phyloP scores from a whole-genome alignment of 2,329 filamentous ascomycete species.

The Madurella mycetomatis region DNA sequence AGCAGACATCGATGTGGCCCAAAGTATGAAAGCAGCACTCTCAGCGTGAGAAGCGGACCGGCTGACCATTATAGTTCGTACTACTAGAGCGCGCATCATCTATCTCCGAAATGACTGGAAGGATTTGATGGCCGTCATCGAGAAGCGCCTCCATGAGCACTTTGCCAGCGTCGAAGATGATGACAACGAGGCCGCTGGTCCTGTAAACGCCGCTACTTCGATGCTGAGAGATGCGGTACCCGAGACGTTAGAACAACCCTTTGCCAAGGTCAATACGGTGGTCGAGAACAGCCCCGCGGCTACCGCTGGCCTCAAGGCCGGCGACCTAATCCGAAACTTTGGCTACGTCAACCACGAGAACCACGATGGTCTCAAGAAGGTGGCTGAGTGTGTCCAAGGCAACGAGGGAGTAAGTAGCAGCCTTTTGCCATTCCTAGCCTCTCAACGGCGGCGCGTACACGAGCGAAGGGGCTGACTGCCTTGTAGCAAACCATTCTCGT shows the following conservation, averaged over 20 bases:
- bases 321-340: conserved; percentile 80
- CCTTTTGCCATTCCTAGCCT: too few relatives aligned
- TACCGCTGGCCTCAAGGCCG: conserved; percentile 70
- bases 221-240: conserved; percentile 33
- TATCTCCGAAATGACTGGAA: conserved; percentile 91
- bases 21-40: conserved; percentile 57
- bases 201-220: conserved; percentile 25
- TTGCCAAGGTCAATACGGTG: conserved; percentile 87
- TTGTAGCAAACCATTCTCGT: conserved; percentile 65
- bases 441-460: too few relatives aligned
- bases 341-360: conserved; percentile 79
- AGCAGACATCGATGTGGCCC: conserved; percentile 89
- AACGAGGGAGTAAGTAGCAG: conserved; percentile 73
- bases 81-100: conserved; percentile 87
- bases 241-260: conserved; percentile 48
- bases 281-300: conserved; percentile 75
- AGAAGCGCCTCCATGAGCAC: conserved; percentile 81
- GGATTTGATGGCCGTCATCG: conserved; percentile 75
- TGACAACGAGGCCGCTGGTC: conserved; percentile 34
- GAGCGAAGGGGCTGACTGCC: conserved; percentile 23
- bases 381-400: conserved; percentile 84
- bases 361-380: conserved; percentile 77
- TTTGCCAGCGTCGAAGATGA: conserved; percentile 68
- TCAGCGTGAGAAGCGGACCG: conserved; percentile 9
- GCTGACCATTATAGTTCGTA: conserved; percentile 61